A percentile compares a stretch with the other conserved stretches of the same genome.
Evolutionary conservation across 768 basidiomycete species (phyloP).

Genomic region (Kwoniella newhampshirensis): DNA sequence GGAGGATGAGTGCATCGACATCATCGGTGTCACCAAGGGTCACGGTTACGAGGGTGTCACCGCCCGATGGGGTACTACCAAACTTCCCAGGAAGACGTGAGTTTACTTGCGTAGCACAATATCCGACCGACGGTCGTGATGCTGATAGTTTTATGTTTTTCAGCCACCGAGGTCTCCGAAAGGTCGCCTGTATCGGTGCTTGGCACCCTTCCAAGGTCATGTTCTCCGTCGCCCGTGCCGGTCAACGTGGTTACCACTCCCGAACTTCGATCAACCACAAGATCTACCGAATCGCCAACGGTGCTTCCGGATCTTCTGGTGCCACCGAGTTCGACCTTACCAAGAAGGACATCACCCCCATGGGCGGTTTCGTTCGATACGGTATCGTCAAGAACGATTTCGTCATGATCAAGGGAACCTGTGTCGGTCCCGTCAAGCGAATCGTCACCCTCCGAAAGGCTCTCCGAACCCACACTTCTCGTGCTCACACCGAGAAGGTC

Average conservation of each 20-base stretch:
- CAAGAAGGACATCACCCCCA: constrained; percentile 70
- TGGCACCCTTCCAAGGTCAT: constrained; percentile 75
- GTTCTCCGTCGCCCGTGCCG: constrained; percentile 99
- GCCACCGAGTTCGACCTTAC: constrained; percentile 87
- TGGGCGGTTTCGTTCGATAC: constrained; percentile 99
- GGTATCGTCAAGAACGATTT: constrained; percentile 99
- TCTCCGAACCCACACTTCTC: constrained; percentile 82
- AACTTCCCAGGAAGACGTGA: constrained; percentile 87
- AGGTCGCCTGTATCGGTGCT: constrained; percentile 70
- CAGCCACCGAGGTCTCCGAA: constrained; percentile 99
- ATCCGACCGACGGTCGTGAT: not conserved
- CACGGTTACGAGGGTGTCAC: constrained; percentile 99
- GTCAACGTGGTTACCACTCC: constrained; percentile 81
- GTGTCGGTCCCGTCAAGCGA: constrained; percentile 97
- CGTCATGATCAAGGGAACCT: constrained; percentile 92
- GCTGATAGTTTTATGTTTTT: not conserved
- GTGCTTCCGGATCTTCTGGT: constrained; percentile 73
- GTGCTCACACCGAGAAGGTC: constrained; percentile 92
- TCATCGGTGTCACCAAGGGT: constrained; percentile 98
- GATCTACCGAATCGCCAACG: constrained; percentile 82
- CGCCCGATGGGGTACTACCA: constrained; percentile 98
- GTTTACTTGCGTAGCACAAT: not conserved
- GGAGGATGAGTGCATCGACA: constrained; percentile 92
- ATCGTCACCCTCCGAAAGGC: constrained; percentile 96
- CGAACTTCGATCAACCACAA: constrained; percentile 39